These are phyloP conservation scores for Themeda triandra DNA, from an alignment of 176 grass and related monocot genomes.

Conservation along the genomic window DNA sequence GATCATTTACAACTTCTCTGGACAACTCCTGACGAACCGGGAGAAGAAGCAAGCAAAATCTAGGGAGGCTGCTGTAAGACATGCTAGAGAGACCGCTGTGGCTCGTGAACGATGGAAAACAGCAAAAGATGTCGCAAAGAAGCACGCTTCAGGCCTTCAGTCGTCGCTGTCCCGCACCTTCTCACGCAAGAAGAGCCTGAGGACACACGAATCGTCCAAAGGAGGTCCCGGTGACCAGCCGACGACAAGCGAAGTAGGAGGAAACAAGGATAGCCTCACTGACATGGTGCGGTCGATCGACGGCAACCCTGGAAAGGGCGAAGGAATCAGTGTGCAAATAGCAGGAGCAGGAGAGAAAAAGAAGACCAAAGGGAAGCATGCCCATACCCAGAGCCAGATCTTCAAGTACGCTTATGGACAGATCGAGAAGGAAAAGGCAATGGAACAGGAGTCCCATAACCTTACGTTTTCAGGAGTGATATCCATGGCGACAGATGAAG, in stretches of 20 bases:
- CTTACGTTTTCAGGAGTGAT: conserved; percentile 87
- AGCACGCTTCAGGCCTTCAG: conserved; percentile 63
- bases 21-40: conserved; percentile 75
- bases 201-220: conserved; percentile 34
- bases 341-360: conserved; percentile 43
- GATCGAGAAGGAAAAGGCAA: conserved; percentile 88
- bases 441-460: conserved; percentile 72
- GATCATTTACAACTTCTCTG: conserved; percentile 93
- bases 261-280: conserved; percentile 37
- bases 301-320: conserved; percentile 53
- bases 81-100: conserved; percentile 59
- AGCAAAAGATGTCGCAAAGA: conserved; percentile 90
- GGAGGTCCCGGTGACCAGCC: background rate
- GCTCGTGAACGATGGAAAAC: conserved; percentile 78
- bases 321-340: conserved; percentile 62
- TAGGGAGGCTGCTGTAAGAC: conserved; percentile 73
- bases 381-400: conserved; percentile 85
- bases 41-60: conserved; percentile 91
- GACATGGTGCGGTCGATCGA: conserved; percentile 65
- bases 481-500: conserved; percentile 74
- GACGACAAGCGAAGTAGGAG: conserved; percentile 16
- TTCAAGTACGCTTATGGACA: conserved; percentile 94
- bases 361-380: conserved; percentile 64
- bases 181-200: conserved; percentile 64
- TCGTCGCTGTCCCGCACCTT: conserved; percentile 72